These are phyloP conservation scores for Coemansia sp. DNA, from an alignment of 192 early-diverging fungal genomes.

Conservation along the genomic window DNA sequence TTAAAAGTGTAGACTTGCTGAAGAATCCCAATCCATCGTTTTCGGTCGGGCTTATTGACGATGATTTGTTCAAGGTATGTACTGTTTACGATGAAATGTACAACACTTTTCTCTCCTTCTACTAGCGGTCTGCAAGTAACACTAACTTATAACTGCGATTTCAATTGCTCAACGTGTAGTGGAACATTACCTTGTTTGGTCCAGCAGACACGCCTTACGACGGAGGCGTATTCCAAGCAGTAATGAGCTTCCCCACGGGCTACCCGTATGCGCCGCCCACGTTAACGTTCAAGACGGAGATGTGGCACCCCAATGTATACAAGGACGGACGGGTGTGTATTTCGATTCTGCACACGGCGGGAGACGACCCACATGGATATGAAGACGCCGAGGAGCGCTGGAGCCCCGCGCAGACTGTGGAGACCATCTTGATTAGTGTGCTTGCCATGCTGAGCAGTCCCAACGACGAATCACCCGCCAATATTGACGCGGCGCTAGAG, in stretches of 20 bases:
- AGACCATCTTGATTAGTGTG: constrained; percentile 89
- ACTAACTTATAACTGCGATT: not conserved
- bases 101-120: not conserved
- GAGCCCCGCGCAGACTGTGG: constrained; percentile 95
- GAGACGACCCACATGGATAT: constrained; percentile 92
- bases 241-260: constrained; percentile 68
- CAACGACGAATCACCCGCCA: constrained; percentile 95
- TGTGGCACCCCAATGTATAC: constrained; percentile 97
- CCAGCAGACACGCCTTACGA: constrained; percentile 89
- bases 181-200: constrained; percentile 91
- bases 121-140: not conserved
- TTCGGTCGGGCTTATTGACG: constrained; percentile 89
- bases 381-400: constrained; percentile 90
- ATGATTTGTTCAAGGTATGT: constrained; percentile 85
- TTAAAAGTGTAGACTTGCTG: constrained; percentile 65
- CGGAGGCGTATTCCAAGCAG: constrained; percentile 93
- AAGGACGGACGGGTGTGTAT: constrained; percentile 92
- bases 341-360: constrained; percentile 86
- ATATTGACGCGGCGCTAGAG: constrained; percentile 92
- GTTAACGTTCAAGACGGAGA: constrained; percentile 81
- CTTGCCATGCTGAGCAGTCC: constrained; percentile 91
- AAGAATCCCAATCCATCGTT: constrained; percentile 79
- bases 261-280: constrained; percentile 92
- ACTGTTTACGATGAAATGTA: not conserved
- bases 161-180: constrained; percentile 54